Conservation (phyloP, 2,329 filamentous ascomycete genomes). For the Apiospora saccharicola region DNA sequence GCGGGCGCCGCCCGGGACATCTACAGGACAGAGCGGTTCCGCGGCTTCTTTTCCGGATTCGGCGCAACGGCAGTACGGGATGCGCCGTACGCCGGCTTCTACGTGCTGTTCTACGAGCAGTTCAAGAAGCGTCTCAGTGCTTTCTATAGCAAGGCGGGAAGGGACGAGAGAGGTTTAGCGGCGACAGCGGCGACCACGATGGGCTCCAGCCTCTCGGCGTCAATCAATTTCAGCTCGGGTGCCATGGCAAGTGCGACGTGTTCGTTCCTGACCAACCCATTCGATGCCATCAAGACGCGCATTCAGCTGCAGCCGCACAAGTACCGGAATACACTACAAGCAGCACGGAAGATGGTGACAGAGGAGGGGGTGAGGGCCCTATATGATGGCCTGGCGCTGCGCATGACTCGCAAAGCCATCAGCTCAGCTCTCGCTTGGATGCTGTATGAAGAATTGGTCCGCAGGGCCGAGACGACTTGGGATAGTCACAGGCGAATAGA, state of each 20-base stretch:
- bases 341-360: constrained; percentile 76
- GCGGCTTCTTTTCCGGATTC: constrained; percentile 92
- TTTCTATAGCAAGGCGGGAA: constrained; percentile 33
- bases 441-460: constrained; percentile 90
- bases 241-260: constrained; percentile 82
- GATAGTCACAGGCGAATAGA: constrained; percentile 27
- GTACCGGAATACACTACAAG: constrained; percentile 85
- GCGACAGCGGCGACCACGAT: constrained; percentile 33
- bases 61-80: constrained; percentile 93
- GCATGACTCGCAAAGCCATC: constrained; percentile 89
- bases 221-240: constrained; percentile 87
- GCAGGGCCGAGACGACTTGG: constrained; percentile 64
- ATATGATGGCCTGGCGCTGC: constrained; percentile 84
- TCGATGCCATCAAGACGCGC: constrained; percentile 94
- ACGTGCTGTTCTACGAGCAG: constrained; percentile 93
- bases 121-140: constrained; percentile 69
- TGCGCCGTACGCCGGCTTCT: constrained; percentile 95
- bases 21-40: constrained; percentile 71
- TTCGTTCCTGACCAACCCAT: constrained; percentile 92
- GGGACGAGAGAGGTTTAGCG: neutral
- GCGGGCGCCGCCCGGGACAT: constrained; percentile 78
- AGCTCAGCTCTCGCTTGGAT: constrained; percentile 98
- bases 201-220: constrained; percentile 58
- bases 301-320: constrained; percentile 86
- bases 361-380: constrained; percentile 84